Conservation (phyloP, 495 filamentous ascomycete species). For the Parmelia sp. region DNA sequence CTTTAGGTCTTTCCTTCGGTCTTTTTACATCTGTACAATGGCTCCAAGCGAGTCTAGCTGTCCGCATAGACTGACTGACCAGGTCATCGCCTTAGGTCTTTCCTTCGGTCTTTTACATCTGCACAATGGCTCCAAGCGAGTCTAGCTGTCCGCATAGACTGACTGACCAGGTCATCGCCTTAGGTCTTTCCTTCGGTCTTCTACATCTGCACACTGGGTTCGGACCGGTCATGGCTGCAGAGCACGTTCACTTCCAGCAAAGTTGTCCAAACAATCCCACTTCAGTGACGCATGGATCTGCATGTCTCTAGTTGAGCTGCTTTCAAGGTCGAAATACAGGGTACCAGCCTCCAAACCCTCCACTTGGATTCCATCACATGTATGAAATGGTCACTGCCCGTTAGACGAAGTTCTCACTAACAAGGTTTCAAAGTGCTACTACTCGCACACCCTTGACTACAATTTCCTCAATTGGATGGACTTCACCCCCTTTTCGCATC, state of each 20-base stretch:
- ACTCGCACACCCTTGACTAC: no score
- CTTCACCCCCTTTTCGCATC: neutral
- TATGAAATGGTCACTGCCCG: no score
- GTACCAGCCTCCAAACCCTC: neutral
- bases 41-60: neutral
- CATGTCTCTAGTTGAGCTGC: neutral
- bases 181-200: neutral
- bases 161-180: neutral
- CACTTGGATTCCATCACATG: neutral
- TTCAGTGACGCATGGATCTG: neutral
- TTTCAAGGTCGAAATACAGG: neutral
- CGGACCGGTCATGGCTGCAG: neutral
- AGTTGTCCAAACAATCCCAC: neutral
- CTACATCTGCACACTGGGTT: neutral
- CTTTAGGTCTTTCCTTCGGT: neutral
- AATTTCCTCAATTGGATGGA: neutral
- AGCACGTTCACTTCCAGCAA: neutral
- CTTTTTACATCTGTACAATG: neutral
- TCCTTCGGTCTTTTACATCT: neutral
- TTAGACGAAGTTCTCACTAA: no score
- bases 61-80: no score
- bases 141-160: no score
- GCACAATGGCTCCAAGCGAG: neutral
- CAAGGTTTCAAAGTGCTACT: neutral
- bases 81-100: neutral